A percentile compares a stretch with the other conserved stretches of the same genome.
phyloP scores from a whole-genome alignment of 2,329 filamentous ascomycete genomes.

The Trichophaea hybrida region DNA sequence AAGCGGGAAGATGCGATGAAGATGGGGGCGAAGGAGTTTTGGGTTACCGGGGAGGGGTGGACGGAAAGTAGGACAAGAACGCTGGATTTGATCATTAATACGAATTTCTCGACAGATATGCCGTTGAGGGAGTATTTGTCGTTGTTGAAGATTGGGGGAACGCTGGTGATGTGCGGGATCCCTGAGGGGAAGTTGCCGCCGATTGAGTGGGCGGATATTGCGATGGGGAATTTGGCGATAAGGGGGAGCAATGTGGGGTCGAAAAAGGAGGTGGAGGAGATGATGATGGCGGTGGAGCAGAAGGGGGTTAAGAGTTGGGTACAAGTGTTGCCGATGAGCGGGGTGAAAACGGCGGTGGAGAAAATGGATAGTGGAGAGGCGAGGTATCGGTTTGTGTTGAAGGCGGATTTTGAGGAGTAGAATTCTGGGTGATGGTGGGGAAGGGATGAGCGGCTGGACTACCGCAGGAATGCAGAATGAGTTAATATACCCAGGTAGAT shows the following conservation, averaged over 20 bases:
- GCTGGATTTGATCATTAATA: constrained; percentile 66
- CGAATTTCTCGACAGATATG: constrained; percentile 49
- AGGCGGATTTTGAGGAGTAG: constrained; percentile 13
- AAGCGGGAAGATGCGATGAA: constrained; percentile 46
- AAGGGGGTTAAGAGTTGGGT: constrained; percentile 53
- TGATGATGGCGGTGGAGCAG: constrained; percentile 56
- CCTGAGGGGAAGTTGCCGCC: constrained; percentile 38
- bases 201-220: constrained; percentile 39
- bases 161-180: constrained; percentile 46
- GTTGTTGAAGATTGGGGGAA: constrained; percentile 52
- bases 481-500: too few relatives aligned
- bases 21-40: constrained; percentile 47
- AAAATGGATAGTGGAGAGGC: constrained; percentile 7
- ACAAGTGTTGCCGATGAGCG: constrained; percentile 8
- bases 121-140: constrained; percentile 58
- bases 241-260: constrained; percentile 57
- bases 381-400: constrained; percentile 10
- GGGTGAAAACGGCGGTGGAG: constrained; percentile 5
- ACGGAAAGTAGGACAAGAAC: constrained; percentile 44
- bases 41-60: constrained; percentile 48
- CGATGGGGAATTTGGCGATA: constrained; percentile 35
- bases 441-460: too few relatives aligned
- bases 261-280: constrained; percentile 53
- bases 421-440: too few relatives aligned
- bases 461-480: too few relatives aligned